Evolutionary conservation across 2,329 filamentous ascomycete genomes (phyloP), one percentile per base, ranked within the genome.

Genomic region (Mollisia scopiformis): DNA sequence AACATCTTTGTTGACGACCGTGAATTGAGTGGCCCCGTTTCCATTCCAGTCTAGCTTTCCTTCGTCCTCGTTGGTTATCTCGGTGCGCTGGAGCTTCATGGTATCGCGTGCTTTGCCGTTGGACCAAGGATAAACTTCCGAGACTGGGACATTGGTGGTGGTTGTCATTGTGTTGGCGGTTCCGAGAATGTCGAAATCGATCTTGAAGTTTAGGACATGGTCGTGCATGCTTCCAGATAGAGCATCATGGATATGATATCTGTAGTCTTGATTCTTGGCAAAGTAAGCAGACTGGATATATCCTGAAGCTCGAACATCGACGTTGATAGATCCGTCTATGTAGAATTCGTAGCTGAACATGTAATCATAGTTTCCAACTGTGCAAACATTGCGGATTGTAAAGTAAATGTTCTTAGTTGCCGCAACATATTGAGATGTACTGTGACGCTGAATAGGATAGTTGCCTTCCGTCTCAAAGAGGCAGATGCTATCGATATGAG

Each of bases 351-450:
- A 84, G 39, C 75, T 76, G 55, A 84, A 79, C n/a, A 77, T 77
- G 61, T 78, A 80, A 63, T 85, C 82, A 68, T 85, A 84, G 70
- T 85, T 85, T 1, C 81, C 82, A 2, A 85, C 78, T 0, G 81
- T 84, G 1, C 77, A 75, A 2, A 84, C 76, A 1, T 74, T 76
- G 0, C 82, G 75, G 2, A 85, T 71, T 0, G 75, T 74, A 41
- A 85, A 78, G 30, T 77, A 75, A 1, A 75, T 77, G 61, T 81
- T 83, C 68, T 82, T 81, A 14, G 79, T 80, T 1, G 77, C 76
- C 2, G 75, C 74, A 1, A 80, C 76, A 60, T 80, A 77, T 5
- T 71, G 71, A 16, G 63, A 61, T 0, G 77, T 75, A 16, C 74
- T 76, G 68, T 86, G 84, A 0, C 84, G 76, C 53, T 78, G 76